A percentile compares a stretch with the other conserved stretches of the same genome.
Evolutionary conservation across 306 rosid genomes (phyloP).

Genomic region (Gastrolobium villosum): DNA sequence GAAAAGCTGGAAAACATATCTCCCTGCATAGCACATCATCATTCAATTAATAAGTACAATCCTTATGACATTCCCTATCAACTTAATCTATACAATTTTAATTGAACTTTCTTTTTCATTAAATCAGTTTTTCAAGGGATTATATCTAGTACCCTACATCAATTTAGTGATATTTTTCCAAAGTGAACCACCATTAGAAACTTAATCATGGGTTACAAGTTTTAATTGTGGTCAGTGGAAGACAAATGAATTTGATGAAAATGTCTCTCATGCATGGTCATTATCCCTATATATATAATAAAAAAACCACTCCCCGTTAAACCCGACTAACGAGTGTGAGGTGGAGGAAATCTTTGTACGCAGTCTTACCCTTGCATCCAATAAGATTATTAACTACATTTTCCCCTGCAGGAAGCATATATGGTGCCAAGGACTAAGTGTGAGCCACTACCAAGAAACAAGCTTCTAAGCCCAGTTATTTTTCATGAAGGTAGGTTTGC

Average conservation of each 20-base stretch:
- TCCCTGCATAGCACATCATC: constrained; percentile 15
- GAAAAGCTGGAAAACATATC: constrained; percentile 1
- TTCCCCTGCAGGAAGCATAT: constrained; percentile 76
- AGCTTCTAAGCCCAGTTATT: constrained; percentile 82
- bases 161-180: background rate
- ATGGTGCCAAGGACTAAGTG: constrained; percentile 74
- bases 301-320: too few relatives aligned
- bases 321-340: too few relatives aligned
- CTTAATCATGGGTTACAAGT: background rate
- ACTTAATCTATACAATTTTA: background rate
- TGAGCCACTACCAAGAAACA: constrained; percentile 75
- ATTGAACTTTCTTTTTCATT: background rate
- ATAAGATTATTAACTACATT: constrained; percentile 15
- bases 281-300: constrained; percentile 10
- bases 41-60: constrained; percentile 37
- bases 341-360: too few relatives aligned
- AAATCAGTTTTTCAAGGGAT: background rate
- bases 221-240: background rate
- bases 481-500: constrained; percentile 93
- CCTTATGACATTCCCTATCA: constrained; percentile 46
- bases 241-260: constrained; percentile 7
- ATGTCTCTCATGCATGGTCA: background rate
- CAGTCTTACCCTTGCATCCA: too few relatives aligned
- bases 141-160: background rate
- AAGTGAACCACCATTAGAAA: background rate